Conservation (phyloP, 768 basidiomycete species). For the Coprinellus micaceus region DNA sequence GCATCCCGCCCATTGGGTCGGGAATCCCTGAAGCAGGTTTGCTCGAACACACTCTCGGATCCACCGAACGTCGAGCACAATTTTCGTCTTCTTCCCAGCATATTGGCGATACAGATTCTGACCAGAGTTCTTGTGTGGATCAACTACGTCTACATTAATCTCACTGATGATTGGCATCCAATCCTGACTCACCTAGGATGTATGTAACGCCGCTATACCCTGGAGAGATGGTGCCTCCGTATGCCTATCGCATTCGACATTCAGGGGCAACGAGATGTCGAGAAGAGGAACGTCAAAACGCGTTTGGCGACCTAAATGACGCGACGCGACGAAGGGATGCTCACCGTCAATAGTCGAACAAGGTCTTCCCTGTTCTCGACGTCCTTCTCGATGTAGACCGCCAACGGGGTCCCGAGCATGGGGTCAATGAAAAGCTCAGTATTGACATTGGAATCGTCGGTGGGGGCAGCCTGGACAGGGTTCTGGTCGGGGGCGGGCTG, state of each 20-base stretch:
- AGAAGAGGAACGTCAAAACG: not conserved
- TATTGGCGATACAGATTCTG: constrained; percentile 81
- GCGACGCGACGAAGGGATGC: constrained; percentile 25
- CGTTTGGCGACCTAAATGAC: not conserved
- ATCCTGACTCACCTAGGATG: constrained; percentile 64
- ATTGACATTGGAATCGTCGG: constrained; percentile 32
- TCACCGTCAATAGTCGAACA: constrained; percentile 61
- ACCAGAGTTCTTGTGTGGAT: constrained; percentile 74
- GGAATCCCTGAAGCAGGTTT: constrained; percentile 68
- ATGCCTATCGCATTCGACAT: constrained; percentile 45
- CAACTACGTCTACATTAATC: constrained; percentile 45
- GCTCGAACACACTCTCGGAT: constrained; percentile 71
- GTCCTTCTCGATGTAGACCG: constrained; percentile 78
- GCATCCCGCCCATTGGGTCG: constrained; percentile 75
- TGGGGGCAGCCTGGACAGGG: constrained; percentile 20
- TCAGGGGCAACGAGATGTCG: not conserved
- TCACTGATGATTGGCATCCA: not conserved
- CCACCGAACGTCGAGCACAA: constrained; percentile 74
- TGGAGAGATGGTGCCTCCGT: constrained; percentile 70
- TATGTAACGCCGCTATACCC: constrained; percentile 78
- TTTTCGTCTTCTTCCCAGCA: constrained; percentile 72
- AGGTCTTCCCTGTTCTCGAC: constrained; percentile 66
- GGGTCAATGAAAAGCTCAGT: constrained; percentile 72
- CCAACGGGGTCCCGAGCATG: constrained; percentile 72
- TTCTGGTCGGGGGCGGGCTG: constrained; percentile 32